Evolutionary conservation across 108 stramenopile genomes (phyloP).

Genomic region (Nitzschia sp.): DNA sequence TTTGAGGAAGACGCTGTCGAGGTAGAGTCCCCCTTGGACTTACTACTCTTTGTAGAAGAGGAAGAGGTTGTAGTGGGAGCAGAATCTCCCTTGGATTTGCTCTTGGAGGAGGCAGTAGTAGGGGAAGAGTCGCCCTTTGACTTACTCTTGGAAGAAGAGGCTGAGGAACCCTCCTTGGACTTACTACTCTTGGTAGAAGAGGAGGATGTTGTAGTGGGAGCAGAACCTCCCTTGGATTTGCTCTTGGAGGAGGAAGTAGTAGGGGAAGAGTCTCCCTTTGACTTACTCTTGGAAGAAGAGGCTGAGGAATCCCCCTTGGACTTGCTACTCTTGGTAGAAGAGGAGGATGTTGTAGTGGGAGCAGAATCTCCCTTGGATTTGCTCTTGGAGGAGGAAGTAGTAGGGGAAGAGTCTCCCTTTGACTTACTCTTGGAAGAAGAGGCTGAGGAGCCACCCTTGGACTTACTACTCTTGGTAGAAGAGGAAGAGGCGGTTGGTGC

Average conservation of each 20-base stretch:
- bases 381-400: not conserved
- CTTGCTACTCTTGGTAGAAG: not conserved
- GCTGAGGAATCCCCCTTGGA: not conserved
- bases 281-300: not conserved
- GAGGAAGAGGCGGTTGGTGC: not conserved
- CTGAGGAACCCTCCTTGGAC: not conserved
- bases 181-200: not conserved
- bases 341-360: too few species aligned
- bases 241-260: not conserved
- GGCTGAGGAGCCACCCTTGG: too few species aligned
- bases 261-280: not conserved
- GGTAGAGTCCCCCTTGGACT: not conserved
- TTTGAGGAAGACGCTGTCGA: not conserved
- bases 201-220: not conserved
- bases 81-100: not conserved
- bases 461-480: not conserved
- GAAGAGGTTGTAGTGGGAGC: not conserved
- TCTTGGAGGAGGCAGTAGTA: not conserved
- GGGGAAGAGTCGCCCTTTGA: not conserved
- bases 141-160: not conserved
- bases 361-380: too few species aligned
- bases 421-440: too few species aligned
- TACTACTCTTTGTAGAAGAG: not conserved
- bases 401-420: too few species aligned
- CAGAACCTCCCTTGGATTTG: not conserved